Evolutionary conservation across 2,329 filamentous ascomycete species (phyloP).

Genomic region (Ophioceras dolichostomum): DNA sequence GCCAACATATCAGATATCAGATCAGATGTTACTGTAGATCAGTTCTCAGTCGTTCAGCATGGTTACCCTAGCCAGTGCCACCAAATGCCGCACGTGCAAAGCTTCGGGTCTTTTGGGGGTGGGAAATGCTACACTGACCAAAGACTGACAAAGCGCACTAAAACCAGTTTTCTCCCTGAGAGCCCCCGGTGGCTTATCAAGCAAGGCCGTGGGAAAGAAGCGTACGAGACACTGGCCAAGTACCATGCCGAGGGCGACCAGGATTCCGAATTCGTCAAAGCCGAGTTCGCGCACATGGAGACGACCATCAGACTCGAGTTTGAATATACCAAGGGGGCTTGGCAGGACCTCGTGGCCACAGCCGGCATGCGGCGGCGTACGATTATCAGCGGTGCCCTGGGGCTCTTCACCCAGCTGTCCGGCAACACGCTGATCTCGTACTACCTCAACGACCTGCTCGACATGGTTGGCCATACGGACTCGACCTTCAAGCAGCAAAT

Average conservation of each 20-base stretch:
- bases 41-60: no score
- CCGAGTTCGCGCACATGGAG: slow-evolving; percentile 49
- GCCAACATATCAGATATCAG: no score
- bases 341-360: slow-evolving; percentile 38
- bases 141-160: no score
- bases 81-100: no score
- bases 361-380: slow-evolving; percentile 36
- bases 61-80: no score
- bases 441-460: slow-evolving; percentile 33
- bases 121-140: no score
- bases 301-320: slow-evolving; percentile 40
- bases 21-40: no score
- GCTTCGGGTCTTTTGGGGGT: no score
- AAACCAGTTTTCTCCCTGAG: slow-evolving; percentile 21
- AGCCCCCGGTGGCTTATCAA: slow-evolving; percentile 14
- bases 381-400: slow-evolving; percentile 33
- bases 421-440: slow-evolving; percentile 38
- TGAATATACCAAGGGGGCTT: slow-evolving; percentile 34
- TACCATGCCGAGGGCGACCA: slow-evolving; percentile 37
- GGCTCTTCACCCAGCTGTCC: slow-evolving; percentile 40
- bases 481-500: slow-evolving; percentile 25
- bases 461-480: slow-evolving; percentile 30
- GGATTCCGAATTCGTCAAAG: slow-evolving; percentile 38
- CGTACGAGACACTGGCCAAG: slow-evolving; percentile 12
- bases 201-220: slow-evolving; percentile 13